A percentile compares a stretch with the other conserved stretches of the same genome.
Conservation (phyloP, 139 green algal species). For the Chlorella vulgaris region DNA sequence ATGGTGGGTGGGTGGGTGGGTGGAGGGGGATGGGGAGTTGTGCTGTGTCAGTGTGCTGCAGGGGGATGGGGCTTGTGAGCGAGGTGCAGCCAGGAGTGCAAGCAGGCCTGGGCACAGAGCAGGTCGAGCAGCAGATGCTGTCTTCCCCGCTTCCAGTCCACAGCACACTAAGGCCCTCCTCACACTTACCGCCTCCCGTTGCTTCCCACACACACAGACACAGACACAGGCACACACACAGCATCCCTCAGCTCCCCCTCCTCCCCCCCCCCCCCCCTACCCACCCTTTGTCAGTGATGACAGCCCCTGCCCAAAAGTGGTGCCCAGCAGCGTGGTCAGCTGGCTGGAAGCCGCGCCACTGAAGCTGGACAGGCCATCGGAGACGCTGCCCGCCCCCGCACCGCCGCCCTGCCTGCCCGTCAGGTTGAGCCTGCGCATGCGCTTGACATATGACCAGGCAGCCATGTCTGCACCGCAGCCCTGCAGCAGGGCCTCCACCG, state of each 20-base stretch:
- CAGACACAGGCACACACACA: not conserved
- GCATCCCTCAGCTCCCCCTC: not conserved
- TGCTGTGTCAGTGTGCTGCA: not conserved
- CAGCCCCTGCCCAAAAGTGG: conserved; percentile 89
- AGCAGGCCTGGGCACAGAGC: too few relatives aligned
- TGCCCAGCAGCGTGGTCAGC: conserved; percentile 93
- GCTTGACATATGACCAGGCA: conserved; percentile 88
- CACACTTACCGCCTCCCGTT: not conserved
- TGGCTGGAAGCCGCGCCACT: conserved; percentile 58
- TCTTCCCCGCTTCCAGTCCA: not conserved
- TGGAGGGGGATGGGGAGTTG: not conserved
- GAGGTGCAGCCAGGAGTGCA: not conserved
- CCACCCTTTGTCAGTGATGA: conserved; percentile 83
- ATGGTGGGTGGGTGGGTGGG: not conserved
- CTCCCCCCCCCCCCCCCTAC: not conserved
- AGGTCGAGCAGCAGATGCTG: not conserved
- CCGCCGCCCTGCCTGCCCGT: conserved; percentile 47
- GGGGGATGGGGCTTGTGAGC: not conserved
- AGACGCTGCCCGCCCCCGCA: not conserved
- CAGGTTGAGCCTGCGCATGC: conserved; percentile 88
- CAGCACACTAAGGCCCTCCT: not conserved
- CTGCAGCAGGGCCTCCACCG: conserved; percentile 29
- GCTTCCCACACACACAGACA: not conserved
- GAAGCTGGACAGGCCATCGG: conserved; percentile 20
- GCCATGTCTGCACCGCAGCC: conserved; percentile 68